Conservation (phyloP, 345 rosid genomes). For the Noccaea bulbosa region DNA sequence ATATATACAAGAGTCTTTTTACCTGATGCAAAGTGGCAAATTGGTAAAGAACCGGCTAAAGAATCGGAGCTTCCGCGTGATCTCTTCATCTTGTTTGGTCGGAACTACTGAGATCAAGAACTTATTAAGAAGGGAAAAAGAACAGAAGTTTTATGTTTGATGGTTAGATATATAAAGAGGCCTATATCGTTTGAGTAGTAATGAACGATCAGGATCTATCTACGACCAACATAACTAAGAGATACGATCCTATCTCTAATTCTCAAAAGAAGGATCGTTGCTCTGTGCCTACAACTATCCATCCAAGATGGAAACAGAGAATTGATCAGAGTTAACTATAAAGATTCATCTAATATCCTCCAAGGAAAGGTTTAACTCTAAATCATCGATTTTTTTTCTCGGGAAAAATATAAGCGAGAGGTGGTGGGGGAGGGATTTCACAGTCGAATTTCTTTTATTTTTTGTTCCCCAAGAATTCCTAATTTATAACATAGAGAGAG, state of each 20-base stretch:
- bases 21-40: conserved; percentile 77
- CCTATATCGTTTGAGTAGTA: conserved; percentile 1
- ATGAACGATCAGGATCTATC: conserved; percentile 23
- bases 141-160: neutral
- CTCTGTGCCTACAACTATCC: neutral
- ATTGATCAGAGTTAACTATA: conserved; percentile 10
- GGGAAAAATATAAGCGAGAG: neutral
- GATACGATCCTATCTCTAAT: conserved; percentile 23
- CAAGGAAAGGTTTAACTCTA: neutral
- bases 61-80: conserved; percentile 87
- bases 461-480: neutral
- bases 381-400: neutral
- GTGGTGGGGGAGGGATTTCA: neutral
- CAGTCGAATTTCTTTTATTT: neutral
- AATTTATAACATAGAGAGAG: conserved; percentile 22
- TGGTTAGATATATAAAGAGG: conserved; percentile 12
- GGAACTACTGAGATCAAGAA: conserved; percentile 16
- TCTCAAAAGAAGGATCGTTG: conserved; percentile 29
- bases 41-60: conserved; percentile 73
- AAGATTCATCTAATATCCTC: conserved; percentile 9
- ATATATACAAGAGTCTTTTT: neutral
- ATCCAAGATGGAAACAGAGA: conserved; percentile 20
- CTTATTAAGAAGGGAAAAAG: neutral
- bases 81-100: conserved; percentile 70
- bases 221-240: conserved; percentile 17